phyloP scores from a whole-genome alignment of 2,329 filamentous ascomycete species.

The Apiospora hydei region DNA sequence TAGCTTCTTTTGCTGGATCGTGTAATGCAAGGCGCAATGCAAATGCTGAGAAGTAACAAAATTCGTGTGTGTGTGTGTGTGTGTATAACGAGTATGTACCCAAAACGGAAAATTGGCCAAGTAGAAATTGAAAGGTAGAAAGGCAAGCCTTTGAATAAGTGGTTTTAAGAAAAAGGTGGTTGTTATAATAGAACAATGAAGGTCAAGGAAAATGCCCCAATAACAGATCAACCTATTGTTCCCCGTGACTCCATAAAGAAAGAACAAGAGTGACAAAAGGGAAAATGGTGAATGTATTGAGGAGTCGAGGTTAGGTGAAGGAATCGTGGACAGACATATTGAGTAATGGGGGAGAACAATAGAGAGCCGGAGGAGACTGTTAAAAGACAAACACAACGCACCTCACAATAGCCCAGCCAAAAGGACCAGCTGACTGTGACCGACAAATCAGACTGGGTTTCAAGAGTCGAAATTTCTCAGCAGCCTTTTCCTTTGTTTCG shows the following conservation, averaged over 20 bases:
- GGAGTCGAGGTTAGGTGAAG: slow-evolving; percentile 15
- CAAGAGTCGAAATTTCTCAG: slow-evolving; percentile 29
- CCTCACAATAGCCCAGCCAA: slow-evolving; percentile 25
- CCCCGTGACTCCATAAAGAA: slow-evolving; percentile 28
- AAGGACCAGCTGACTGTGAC: slow-evolving; percentile 25
- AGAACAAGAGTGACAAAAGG: slow-evolving; percentile 25
- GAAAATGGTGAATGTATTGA: slow-evolving; percentile 23
- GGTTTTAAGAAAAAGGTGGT: background rate
- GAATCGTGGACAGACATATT: slow-evolving; percentile 22
- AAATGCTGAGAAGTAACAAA: slow-evolving; percentile 2
- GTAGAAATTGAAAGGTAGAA: slow-evolving; percentile 28
- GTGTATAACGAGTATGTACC: background rate
- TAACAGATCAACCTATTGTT: slow-evolving; percentile 26
- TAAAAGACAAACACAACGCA: slow-evolving; percentile 26
- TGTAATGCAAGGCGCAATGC: background rate
- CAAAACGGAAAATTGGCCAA: slow-evolving; percentile 23
- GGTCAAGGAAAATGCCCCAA: slow-evolving; percentile 2
- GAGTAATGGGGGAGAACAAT: slow-evolving; percentile 36
- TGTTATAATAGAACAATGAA: slow-evolving; percentile 31
- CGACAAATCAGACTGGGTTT: slow-evolving; percentile 23
- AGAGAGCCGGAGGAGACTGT: slow-evolving; percentile 22
- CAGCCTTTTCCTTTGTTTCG: slow-evolving; percentile 34
- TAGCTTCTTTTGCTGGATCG: background rate
- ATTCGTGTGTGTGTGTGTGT: background rate
- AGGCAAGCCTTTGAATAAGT: slow-evolving; percentile 23